phyloP scores from a whole-genome alignment of 2,329 filamentous ascomycete species.

The Fusarium incarnatum region DNA sequence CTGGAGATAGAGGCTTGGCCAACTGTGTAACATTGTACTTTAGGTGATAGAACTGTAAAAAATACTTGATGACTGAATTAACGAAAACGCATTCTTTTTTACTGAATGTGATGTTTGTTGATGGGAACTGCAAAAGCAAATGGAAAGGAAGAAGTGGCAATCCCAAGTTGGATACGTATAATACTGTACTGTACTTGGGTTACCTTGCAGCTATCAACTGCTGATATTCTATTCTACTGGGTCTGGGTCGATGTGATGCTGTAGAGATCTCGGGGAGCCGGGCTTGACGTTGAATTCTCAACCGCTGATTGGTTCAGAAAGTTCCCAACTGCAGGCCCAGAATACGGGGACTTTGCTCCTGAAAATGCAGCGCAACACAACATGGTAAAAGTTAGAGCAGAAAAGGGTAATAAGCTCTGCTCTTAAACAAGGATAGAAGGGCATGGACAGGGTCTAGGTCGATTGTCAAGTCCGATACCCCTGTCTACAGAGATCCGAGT shows the following conservation, averaged over 20 bases:
- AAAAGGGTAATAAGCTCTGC: conserved; percentile 6
- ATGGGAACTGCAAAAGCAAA: conserved; percentile 23
- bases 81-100: neutral
- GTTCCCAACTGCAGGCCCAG: conserved; percentile 38
- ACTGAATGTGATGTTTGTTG: neutral
- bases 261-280: neutral
- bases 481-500: neutral
- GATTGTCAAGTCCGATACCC: neutral
- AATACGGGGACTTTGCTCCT: conserved; percentile 18
- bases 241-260: neutral
- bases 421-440: neutral
- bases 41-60: conserved; percentile 47
- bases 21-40: conserved; percentile 46
- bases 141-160: conserved; percentile 1
- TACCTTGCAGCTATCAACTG: neutral
- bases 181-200: neutral
- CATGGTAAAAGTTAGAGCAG: neutral
- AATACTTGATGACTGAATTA: conserved; percentile 10
- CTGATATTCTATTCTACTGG: neutral
- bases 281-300: neutral
- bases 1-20: conserved; percentile 19
- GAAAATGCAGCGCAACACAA: neutral
- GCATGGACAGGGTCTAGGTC: neutral
- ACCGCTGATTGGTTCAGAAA: conserved; percentile 48
- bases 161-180: neutral